These are phyloP conservation scores for Eimeria praecox DNA, from an alignment of 169 alveolate genomes.

Conservation along the genomic window DNA sequence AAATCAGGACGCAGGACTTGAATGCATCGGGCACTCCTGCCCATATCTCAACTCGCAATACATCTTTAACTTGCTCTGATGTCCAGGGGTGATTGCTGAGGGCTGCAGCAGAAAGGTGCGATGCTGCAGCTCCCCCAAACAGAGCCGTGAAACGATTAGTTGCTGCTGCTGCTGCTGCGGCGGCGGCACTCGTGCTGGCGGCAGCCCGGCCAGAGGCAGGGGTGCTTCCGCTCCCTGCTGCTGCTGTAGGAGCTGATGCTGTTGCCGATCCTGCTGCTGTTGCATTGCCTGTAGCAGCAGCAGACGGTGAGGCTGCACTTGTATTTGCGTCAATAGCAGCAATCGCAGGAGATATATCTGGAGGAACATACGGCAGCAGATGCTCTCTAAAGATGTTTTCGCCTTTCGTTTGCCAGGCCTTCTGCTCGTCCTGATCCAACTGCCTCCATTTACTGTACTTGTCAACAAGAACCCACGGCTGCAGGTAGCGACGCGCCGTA, in stretches of 20 bases:
- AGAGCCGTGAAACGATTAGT: conserved; percentile 24
- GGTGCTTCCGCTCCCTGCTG: conserved; percentile 36
- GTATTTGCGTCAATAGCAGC: conserved; percentile 38
- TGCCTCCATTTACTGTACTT: conserved; percentile 48
- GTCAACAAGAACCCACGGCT: conserved; percentile 54
- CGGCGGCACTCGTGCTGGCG: conserved; percentile 6
- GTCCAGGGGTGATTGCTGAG: conserved; percentile 41
- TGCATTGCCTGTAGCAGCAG: conserved; percentile 20
- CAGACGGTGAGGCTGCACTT: neutral
- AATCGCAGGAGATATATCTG: conserved; percentile 42
- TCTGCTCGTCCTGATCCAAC: conserved; percentile 10
- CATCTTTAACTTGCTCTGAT: neutral
- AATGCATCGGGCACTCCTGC: conserved; percentile 75
- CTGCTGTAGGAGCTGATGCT: conserved; percentile 23
- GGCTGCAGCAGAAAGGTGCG: neutral
- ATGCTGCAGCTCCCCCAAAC: conserved; percentile 7
- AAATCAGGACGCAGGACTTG: conserved; percentile 58
- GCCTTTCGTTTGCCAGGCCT: conserved; percentile 19
- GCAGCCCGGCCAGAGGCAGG: conserved; percentile 22
- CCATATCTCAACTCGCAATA: conserved; percentile 60
- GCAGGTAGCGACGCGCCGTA: conserved; percentile 29
- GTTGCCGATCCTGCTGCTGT: conserved; percentile 10
- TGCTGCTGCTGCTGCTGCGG: conserved; percentile 33
- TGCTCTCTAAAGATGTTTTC: conserved; percentile 29
- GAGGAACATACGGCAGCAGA: conserved; percentile 37